Base-by-base conservation (phyloP, 805 yeast genomes). In the Pichia pseudocactophila region DNA sequence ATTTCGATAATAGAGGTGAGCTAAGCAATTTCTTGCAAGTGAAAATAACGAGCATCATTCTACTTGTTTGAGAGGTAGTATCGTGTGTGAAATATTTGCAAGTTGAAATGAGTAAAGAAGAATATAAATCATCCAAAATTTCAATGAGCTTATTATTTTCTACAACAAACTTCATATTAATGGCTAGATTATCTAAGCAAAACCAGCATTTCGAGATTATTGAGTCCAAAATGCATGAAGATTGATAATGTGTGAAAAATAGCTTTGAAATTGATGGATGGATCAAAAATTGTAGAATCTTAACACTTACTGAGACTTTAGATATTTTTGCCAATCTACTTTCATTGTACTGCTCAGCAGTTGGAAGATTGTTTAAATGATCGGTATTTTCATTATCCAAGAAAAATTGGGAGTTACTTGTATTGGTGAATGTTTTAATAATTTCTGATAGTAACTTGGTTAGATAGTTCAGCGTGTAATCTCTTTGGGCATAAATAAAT, bases 151-250 rank as follows among this genome's bases (percentile, higher is more conserved):
- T 28, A 7, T 32, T 15, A 4, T 41, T 41, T n/a, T 48, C 41
- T n/a, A 53, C 40, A 22, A 44, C 50, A 15, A 55, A 50, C 9
- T 49, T 43, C 2, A 50, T 38, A 42, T 62, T 61, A 11, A 57
- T 45, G 1, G 54, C 57, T 3, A 53, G 48, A 36, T 61, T 59
- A 31, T 59, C 59, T 37, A 61, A 37, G 34, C 65, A 62, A 41
- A 61, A 57, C 65, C 65, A 62, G 2, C 54, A 41, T 39, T 61
- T 50, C 16, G 51, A 47, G 2, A 59, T 50, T 12, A 50, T 43
- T 25, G 53, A 54, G 30, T 62, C 61, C 2, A 61, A 18, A 10
- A 47, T 37, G 18, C 51, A 48, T 2, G 51, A 43, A 6, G 47
- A 44, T 20, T 54, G 56, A 2, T 51, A 41, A 15, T 55, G 52